Evolutionary conservation across 148 eudicot species (phyloP), one percentile per base, ranked within the genome.

Genomic region (Vaccinium corymbosum): DNA sequence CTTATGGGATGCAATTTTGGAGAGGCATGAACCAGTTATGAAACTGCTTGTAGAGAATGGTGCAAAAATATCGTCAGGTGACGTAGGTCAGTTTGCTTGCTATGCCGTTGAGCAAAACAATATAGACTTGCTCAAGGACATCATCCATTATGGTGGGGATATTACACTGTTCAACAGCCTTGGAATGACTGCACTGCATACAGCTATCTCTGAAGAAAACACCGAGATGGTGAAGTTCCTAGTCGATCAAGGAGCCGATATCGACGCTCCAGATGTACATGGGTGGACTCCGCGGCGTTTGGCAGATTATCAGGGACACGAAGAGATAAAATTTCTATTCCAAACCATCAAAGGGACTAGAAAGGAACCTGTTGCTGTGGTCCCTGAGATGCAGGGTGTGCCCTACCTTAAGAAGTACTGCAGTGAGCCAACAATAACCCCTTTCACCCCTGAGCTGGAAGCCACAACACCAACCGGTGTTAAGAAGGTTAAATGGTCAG

Each of bases 1-100:
- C 32, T 85, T 95, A n/a, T 95, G 97, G 98, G 98, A 95, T 32
- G 97, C 98, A 48, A 87, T 95, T 53, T 20, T 90, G 64, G 88
- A 83, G 22, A 83, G 48, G 32, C 94, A 94, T 68, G 91, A 91
- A 29, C 25, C 89, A 19, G 61, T 91, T 52, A 81, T 88, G 55
- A 89, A 89, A 86, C 84, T 91, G 74, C 93, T 95, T 2, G 32
- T 71, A 22, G 91, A 89, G 50, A 89, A 91, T 29, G 94, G 94
- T 11, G 97, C 97, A 0, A 87, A 82, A 17, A 46, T 95, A 64
- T 88, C 92, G 35, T 76, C 88, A 1, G 94, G 92, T 7, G 92
- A 94, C 53, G 91, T 89, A 12, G 88, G 91, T 22, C 83, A 86
- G 82, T 95, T 89, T 82, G 92, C 95, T 1, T 87, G 89, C 76